Evolutionary conservation across 352 stramenopile species (phyloP), one percentile per base, ranked within the genome.

Genomic region (Globisporangium cystogenes): DNA sequence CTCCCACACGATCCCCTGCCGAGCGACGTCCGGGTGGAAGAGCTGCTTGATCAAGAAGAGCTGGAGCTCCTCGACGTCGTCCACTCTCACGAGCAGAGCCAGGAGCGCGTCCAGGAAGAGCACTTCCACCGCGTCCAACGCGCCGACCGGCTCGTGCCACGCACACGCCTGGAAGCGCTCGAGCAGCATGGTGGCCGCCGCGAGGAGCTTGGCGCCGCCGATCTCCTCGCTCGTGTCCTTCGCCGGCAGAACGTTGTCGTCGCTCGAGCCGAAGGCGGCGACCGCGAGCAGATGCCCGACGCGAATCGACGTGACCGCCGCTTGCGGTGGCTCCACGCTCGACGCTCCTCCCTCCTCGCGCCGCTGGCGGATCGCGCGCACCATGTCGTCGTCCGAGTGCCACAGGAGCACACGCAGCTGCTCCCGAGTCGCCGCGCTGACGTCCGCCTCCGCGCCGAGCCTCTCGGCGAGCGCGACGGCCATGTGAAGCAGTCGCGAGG

Each of bases 11-110:
- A 88, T 12, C 1, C 60, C 61, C 18, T 67, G 72, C 35, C 80
- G 73, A 6, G 50, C 57, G 37, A 67, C 64, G 36, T 73, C 52
- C 0, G 73, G 71, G 60, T 80, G 72, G 27, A 83, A 47, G 10
- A 71, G 75, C 46, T 86, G 73, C 40, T 86, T 71, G 14, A 85
- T 6, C 15, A 88, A 53, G 4, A 68, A 68, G 0, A 86, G 44
- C 51, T 88, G 68, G 27, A 88, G 48, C 29, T 68, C 51, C 16
- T 62, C 42, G 1, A 74, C 50, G 26, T 60, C 54, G 29, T 56
- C 51, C 46, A 74, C 58, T 33, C 51, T 53, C 26, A 57, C 1
- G 27, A 76, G 48, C 57, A 65, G 50, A 12, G 54, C 57, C 41
- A 88, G 53, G 31, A 85, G 44, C 16, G 73, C 52, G 51, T 88